phyloP scores from a whole-genome alignment of 164 flowering plant species.

The Saururus chinensis region DNA sequence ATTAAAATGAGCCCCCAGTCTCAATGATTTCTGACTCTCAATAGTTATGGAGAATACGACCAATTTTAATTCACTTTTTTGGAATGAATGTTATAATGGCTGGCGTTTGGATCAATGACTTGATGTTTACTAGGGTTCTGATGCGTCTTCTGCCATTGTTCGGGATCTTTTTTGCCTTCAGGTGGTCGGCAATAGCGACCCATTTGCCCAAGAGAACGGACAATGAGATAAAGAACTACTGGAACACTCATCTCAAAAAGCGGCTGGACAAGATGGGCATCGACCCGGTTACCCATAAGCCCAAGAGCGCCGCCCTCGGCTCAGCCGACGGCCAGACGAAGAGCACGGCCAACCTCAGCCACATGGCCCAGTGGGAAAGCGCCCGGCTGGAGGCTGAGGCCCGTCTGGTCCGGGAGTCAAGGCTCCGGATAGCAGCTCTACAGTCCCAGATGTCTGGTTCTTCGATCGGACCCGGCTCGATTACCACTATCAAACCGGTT shows the following conservation, averaged over 20 bases:
- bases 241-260: slow-evolving; percentile 97
- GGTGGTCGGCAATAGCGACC: slow-evolving; percentile 97
- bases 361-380: slow-evolving; percentile 97
- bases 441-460: slow-evolving; percentile 1
- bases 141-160: neutral
- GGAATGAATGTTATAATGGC: neutral
- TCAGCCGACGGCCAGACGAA: slow-evolving; percentile 38
- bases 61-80: neutral
- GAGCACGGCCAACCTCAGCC: slow-evolving; percentile 65
- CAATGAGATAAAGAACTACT: slow-evolving; percentile 54
- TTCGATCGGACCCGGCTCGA: neutral
- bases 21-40: neutral
- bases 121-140: neutral
- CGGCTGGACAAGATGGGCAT: slow-evolving; percentile 78
- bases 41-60: neutral
- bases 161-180: slow-evolving; percentile 8
- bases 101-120: neutral
- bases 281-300: slow-evolving; percentile 93
- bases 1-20: neutral
- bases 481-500: neutral
- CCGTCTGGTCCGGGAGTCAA: slow-evolving; percentile 63
- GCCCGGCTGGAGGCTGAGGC: slow-evolving; percentile 94
- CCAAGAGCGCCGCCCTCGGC: slow-evolving; percentile 49
- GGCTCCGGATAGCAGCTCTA: slow-evolving; percentile 31
- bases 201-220: slow-evolving; percentile 54